Evolutionary conservation across 2,329 filamentous ascomycete genomes (phyloP), one percentile per base, ranked within the genome.

Genomic region (Stagonosporopsis cucurbitacearum): DNA sequence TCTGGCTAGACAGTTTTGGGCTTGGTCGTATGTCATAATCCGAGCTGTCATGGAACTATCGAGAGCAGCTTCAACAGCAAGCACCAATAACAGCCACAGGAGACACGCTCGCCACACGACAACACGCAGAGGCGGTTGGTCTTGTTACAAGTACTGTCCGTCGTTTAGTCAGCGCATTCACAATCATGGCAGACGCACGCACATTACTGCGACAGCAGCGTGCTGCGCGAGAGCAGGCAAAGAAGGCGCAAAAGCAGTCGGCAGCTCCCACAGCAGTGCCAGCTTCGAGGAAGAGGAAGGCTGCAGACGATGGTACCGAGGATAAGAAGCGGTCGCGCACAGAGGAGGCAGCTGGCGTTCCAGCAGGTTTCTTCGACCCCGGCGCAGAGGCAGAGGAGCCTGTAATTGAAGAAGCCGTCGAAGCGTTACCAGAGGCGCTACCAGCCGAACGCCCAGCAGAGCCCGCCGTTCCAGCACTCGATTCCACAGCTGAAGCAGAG

Each of bases 121-220:
- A 42, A 8, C 23, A 33, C 36, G 22, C 28, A 50, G 30, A 22
- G 20, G 5, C 52, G 26, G 7, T 11, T 15, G 25, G 41, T n/a
- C n/a, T n/a, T n/a, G n/a, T 39, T 46, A 25, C 37, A 12, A 22
- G 36, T 50, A 35, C 17, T 15, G 2, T 5, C 44, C 2, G 25
- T 15, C 13, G 8, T 19, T 11, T 6, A 22, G n/a, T 32, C 36
- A 20, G 17, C 46, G 3, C 20, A 37, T 6, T 23, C 28, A 19
- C 28, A 32, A 45, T 13, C 53, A 77, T 77, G 74, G 74, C 74
- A 9, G 74, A 77, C 64, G 74, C 73, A 28, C 73, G 74, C 41
- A 66, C 74, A 12, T 42, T 77, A 54, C 69, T 77, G 37, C 73
- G 74, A 51, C 71, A 75, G 62, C 71, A 77, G 59, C 71, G 74